phyloP scores from a whole-genome alignment of 2,329 filamentous ascomycete genomes.

The Biscogniauxia sp. region DNA sequence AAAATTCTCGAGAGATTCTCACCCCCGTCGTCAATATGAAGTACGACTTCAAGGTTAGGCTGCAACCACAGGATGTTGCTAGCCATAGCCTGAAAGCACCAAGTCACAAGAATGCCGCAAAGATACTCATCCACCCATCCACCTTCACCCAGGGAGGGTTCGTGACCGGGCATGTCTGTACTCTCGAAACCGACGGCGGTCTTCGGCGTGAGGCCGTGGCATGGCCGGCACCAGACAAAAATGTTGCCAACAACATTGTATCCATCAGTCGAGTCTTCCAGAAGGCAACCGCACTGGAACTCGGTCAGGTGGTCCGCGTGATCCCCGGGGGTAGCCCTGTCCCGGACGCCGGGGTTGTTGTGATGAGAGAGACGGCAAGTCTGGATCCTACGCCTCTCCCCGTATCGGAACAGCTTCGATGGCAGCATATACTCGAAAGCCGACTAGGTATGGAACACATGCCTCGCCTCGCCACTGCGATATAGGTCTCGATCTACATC shows the following conservation, averaged over 20 bases:
- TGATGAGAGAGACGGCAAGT: constrained; percentile 59
- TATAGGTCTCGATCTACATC: neutral
- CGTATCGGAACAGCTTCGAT: constrained; percentile 30
- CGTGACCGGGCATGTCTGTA: constrained; percentile 33
- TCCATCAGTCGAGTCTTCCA: constrained; percentile 74
- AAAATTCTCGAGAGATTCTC: constrained; percentile 2
- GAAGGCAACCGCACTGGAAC: constrained; percentile 67
- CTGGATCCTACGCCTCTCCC: constrained; percentile 32
- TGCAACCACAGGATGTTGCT: constrained; percentile 30
- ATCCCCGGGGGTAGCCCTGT: constrained; percentile 55
- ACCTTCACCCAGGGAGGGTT: constrained; percentile 31
- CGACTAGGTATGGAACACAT: constrained; percentile 24
- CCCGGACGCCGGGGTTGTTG: constrained; percentile 55
- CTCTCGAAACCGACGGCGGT: constrained; percentile 35
- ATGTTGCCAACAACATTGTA: constrained; percentile 64
- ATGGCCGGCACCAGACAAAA: constrained; percentile 53
- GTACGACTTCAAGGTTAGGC: constrained; percentile 32
- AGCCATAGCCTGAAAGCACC: constrained; percentile 27
- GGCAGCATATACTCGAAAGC: constrained; percentile 28
- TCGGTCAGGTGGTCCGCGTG: constrained; percentile 64
- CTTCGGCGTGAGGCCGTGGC: constrained; percentile 45
- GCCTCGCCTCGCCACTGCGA: neutral
- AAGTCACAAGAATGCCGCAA: constrained; percentile 33
- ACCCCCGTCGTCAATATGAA: constrained; percentile 16
- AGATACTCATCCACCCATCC: constrained; percentile 32